Base-by-base conservation (phyloP, 768 basidiomycete genomes). In the Heimioporus sp. region DNA sequence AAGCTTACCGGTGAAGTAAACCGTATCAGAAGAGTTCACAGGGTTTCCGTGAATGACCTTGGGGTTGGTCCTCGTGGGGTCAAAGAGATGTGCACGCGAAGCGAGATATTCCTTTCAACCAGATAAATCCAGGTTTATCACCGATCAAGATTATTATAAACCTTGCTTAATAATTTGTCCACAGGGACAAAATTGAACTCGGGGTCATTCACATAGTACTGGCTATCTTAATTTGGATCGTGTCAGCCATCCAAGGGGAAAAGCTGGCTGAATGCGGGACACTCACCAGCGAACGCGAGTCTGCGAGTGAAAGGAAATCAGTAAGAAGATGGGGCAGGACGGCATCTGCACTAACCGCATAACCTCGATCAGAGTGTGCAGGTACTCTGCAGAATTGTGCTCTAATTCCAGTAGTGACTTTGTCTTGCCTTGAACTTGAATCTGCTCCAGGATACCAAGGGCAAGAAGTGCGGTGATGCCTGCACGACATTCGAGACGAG, bases 131-230 rank as follows among this genome's bases (percentile, higher is more conserved):
- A 28, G 48, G 48, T 21, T 44, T 31, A 10, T 6, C 34, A 10
- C 39, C 13, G 48, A 36, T 35, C 39, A 41, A 46, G 20, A 30
- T 19, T 28, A 40, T 38, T 36, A 20, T 28, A 19, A 43, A 88
- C 92, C 79, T 92, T 87, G 80, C 87, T 92, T 41, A 99, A 70
- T 10, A 99, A 73, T 65, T 92, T 76, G 51, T 87, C 74, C 21
- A 97, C 85, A 0, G 95, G 94, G 10, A 94, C 76, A 50, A 86
- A 78, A 37, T 76, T 77, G 21, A 88, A 76, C 1, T 90, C 86
- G 0, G 94, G 96, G 65, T 98, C 97, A 1, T 92, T 80, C n/a
- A 98, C 88, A 69, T 90, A 98, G 71, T 90, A 90, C 63, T 87
- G 83, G 35, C 84, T 87, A 56, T 97, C 94, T 89, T 28, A 28